Evolutionary conservation across 2,329 filamentous ascomycete genomes (phyloP), one percentile per base, ranked within the genome.

Genomic region (Nigrograna mackinnonii): DNA sequence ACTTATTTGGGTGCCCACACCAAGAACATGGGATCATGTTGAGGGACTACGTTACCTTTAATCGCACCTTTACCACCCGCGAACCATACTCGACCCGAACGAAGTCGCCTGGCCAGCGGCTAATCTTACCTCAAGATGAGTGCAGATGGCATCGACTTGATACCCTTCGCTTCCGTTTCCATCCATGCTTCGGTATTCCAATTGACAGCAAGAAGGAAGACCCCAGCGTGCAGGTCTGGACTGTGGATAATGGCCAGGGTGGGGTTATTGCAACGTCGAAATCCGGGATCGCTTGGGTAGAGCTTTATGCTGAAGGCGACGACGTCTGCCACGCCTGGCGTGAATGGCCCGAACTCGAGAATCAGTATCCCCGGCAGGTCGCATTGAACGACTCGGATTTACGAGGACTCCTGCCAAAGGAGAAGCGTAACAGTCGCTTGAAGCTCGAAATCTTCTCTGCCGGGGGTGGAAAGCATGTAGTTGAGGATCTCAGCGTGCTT

Each of bases 1-100:
- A 95, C 70, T 70, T 96, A 17, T 87, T 97, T 54, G 92, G 92
- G 37, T 95, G 89, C 53, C 89, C 90, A 7, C 89, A 95, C 62
- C 90, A 95, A 62, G 89, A 94, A 60, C 87, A 76, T 20, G 92
- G 94, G n/a, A 79, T 97, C 47, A 97, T 97, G 92, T 75, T 91
- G 37, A 80, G 89, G 42, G 92, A 96, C 65, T 96, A 95, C 64
- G 83, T 91, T 22, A 85, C 78, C 2, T 73, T 97, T 11, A 95
- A 94, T 67, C 83, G 92, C 19, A 87, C 87, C 1, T 97, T 96
- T 64, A 78, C 88, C 34, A 80, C 82, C 22, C 83, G 86, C 30
- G 92, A 96, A 66, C 84, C 90, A 1, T 96, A 87, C 62, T 94
- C 87, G 2, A 96, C 90, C 3, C 81, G 91, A 34, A 96, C 90